phyloP scores from a whole-genome alignment of 129 eudicot species.

The Cynara cardunculus region DNA sequence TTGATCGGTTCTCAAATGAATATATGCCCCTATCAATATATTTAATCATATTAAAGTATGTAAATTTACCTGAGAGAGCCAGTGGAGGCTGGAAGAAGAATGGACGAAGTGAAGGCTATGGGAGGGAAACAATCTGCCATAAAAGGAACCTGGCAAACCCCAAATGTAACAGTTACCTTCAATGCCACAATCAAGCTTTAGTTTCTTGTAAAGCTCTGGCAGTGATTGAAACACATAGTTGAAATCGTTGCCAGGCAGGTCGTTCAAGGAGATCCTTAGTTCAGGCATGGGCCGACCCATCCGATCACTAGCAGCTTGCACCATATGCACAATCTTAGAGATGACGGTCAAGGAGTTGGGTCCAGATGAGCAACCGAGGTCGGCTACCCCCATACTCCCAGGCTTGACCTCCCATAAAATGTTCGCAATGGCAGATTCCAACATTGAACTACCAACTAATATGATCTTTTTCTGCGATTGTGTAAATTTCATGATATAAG shows the following conservation, averaged over 20 bases:
- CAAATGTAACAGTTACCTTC: conserved; percentile 29
- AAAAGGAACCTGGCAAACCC: conserved; percentile 50
- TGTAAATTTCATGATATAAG: background rate
- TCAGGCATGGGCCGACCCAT: conserved; percentile 38
- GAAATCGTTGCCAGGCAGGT: conserved; percentile 46
- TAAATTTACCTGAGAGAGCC: conserved; percentile 42
- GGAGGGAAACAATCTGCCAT: conserved; percentile 43
- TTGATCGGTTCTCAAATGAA: background rate
- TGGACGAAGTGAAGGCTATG: conserved; percentile 44
- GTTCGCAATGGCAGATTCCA: conserved; percentile 30
- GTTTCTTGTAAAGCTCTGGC: conserved; percentile 23
- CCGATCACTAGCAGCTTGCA: background rate
- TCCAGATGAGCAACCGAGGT: conserved; percentile 74
- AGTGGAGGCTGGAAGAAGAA: conserved; percentile 46
- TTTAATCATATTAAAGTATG: background rate
- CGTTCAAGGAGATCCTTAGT: conserved; percentile 38
- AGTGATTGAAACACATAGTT: conserved; percentile 32
- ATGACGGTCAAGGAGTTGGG: conserved; percentile 44
- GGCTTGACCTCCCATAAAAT: conserved; percentile 32
- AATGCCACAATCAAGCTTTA: conserved; percentile 30
- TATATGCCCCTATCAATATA: background rate
- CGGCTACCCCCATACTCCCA: conserved; percentile 60
- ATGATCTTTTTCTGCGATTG: conserved; percentile 45
- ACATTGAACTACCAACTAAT: conserved; percentile 26
- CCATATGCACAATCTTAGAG: conserved; percentile 32